Evolutionary conservation across 2,329 filamentous ascomycete species (phyloP).

Genomic region (Xylariaceae sp.): DNA sequence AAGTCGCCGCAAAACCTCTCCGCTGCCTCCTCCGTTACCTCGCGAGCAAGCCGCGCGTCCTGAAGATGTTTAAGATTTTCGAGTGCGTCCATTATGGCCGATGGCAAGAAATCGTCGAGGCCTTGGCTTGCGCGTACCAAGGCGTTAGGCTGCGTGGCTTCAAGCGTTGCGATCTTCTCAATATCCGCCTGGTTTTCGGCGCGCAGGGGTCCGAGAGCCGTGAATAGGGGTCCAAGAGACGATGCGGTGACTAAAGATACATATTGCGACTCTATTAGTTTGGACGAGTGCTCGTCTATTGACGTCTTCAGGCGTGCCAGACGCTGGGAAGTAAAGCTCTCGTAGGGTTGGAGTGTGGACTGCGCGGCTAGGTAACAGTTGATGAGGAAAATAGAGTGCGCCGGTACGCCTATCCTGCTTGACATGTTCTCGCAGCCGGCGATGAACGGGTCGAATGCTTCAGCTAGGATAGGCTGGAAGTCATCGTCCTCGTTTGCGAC

Average conservation of each 20-base stretch:
- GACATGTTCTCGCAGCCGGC: slow-evolving; percentile 67
- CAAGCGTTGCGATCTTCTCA: slow-evolving; percentile 48
- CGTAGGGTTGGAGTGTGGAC: slow-evolving; percentile 50
- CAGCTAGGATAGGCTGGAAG: slow-evolving; percentile 69
- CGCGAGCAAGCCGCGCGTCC: slow-evolving; percentile 64
- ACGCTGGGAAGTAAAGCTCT: slow-evolving; percentile 55
- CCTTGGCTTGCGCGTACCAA: slow-evolving; percentile 66
- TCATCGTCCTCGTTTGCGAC: slow-evolving; percentile 55
- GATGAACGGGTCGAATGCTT: slow-evolving; percentile 83
- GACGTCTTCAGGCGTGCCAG: slow-evolving; percentile 51
- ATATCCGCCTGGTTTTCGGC: slow-evolving; percentile 42
- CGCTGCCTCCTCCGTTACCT: slow-evolving; percentile 77
- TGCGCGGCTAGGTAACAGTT: slow-evolving; percentile 64
- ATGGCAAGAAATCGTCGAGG: slow-evolving; percentile 86
- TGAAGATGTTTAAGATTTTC: slow-evolving; percentile 72
- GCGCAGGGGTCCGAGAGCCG: slow-evolving; percentile 43
- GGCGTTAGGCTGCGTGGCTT: slow-evolving; percentile 52
- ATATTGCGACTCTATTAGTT: slow-evolving; percentile 63
- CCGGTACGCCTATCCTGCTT: slow-evolving; percentile 52
- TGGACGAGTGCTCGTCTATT: slow-evolving; percentile 50
- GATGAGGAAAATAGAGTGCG: slow-evolving; percentile 60
- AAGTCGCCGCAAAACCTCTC: slow-evolving; percentile 83
- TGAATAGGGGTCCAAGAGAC: slow-evolving; percentile 61
- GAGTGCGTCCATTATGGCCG: slow-evolving; percentile 85
- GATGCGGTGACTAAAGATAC: slow-evolving; percentile 69